phyloP scores from a whole-genome alignment of 2,329 filamentous ascomycete genomes.

The Fusarium armeniacum region DNA sequence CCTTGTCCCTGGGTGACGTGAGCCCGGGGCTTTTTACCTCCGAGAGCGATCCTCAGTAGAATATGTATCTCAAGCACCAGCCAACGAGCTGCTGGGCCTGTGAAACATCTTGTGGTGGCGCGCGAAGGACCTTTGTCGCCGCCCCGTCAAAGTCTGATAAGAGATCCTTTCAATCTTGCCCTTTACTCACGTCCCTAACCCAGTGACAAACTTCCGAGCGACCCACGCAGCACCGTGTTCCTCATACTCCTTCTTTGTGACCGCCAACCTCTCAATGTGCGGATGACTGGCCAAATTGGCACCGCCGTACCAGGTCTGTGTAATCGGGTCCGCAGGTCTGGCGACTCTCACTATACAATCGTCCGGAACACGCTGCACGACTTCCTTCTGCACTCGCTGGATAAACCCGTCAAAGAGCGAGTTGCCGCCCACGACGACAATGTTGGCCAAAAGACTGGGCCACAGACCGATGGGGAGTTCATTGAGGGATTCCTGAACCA shows the following conservation, averaged over 20 bases:
- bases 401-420: conserved; percentile 84
- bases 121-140: not conserved
- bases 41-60: not conserved
- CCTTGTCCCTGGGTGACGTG: not conserved
- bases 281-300: conserved; percentile 79
- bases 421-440: conserved; percentile 91
- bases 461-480: conserved; percentile 84
- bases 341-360: conserved; percentile 84
- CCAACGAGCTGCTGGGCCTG: not conserved
- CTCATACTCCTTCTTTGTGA: conserved; percentile 92
- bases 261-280: conserved; percentile 75
- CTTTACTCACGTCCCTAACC: conserved; percentile 39
- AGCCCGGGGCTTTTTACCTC: not conserved
- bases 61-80: not conserved
- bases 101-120: not conserved
- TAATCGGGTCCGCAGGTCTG: conserved; percentile 78
- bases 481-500: conserved; percentile 84
- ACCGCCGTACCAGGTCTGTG: conserved; percentile 88
- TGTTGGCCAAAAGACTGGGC: conserved; percentile 86
- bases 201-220: conserved; percentile 74
- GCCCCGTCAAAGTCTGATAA: not conserved
- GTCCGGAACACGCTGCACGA: conserved; percentile 78
- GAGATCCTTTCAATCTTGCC: not conserved
- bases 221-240: conserved; percentile 85
- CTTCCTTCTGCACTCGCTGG: conserved; percentile 80